Conservation (phyloP, 2,329 filamentous ascomycete species). For the Neofusicoccum ribis region DNA sequence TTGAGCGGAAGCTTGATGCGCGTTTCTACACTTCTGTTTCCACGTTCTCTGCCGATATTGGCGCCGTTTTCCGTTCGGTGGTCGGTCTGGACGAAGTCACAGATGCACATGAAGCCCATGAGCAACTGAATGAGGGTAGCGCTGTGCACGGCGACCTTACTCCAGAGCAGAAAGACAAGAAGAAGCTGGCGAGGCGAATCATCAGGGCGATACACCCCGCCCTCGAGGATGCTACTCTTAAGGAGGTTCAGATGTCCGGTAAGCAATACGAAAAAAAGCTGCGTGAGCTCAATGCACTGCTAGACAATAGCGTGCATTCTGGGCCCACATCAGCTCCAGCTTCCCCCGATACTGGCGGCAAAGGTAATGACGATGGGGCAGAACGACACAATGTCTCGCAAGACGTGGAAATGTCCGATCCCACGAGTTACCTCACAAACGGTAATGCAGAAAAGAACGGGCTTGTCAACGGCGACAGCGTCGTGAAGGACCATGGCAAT, state of each 20-base stretch:
- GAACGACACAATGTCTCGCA: constrained; percentile 3
- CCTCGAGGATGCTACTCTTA: constrained; percentile 72
- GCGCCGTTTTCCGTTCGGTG: constrained; percentile 56
- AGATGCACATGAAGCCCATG: constrained; percentile 42
- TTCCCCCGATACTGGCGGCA: constrained; percentile 28
- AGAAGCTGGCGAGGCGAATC: constrained; percentile 85
- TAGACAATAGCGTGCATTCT: constrained; percentile 65
- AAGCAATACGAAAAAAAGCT: constrained; percentile 69
- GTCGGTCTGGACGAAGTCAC: constrained; percentile 50
- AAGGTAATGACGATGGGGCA: constrained; percentile 18
- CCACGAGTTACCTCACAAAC: constrained; percentile 9
- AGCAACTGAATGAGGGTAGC: constrained; percentile 41
- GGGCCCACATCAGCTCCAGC: constrained; percentile 46
- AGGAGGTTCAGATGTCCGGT: constrained; percentile 78
- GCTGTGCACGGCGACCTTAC: constrained; percentile 44
- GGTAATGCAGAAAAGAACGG: constrained; percentile 21
- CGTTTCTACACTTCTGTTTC: constrained; percentile 62
- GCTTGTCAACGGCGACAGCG: constrained; percentile 10
- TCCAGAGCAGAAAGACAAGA: constrained; percentile 74
- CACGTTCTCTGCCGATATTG: constrained; percentile 61
- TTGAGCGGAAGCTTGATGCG: constrained; percentile 56
- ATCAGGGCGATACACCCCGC: constrained; percentile 78
- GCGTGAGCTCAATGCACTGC: constrained; percentile 67
- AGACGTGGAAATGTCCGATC: constrained; percentile 19
- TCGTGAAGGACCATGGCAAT: constrained; percentile 47